Evolutionary conservation across 2,329 filamentous ascomycete genomes (phyloP), one percentile per base, ranked within the genome.

Genomic region (Pseudomassariella vexata): DNA sequence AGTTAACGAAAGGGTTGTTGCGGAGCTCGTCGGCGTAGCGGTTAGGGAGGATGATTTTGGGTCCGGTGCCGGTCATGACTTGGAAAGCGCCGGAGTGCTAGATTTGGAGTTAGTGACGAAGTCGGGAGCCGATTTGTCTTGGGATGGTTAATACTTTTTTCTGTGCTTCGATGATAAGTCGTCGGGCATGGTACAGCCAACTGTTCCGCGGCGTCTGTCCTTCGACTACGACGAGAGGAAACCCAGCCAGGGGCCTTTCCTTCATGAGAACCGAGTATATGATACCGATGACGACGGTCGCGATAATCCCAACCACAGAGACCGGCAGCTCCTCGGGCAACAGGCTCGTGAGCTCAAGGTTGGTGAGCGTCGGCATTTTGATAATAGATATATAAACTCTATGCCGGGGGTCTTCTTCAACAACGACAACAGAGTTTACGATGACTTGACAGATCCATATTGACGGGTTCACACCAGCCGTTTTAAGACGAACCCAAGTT

Each of bases 11-110:
- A 2, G 52, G 50, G 18, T 55, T 43, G 40, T 53, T 60, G 26
- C 55, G 53, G 12, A 59, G 38, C 40, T 61, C 58, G 15, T 61
- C 52, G 8, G 53, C 52, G 24, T 48, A 50, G 20, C 36, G 44
- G 19, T 53, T 55, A 3, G 56, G 54, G 25, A 59, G 19, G 19
- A 59, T 34, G 34, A 55, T 52, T 36, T 53, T 55, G 2, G 51
- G 52, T 4, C 52, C 53, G 1, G 51, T 53, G 14, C 50, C 49
- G 2, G 50, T 51, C 36, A 56, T 48, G 24, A 56, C 35, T 34
- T 56, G 53, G 30, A 55, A 55, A 5, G 52, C 48, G 1, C 50
- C 53, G 24, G 49, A 47, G 32, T 47, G 48, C 52, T 53, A 23
- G 10, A 25, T 17, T 51, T 34, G 50, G 43, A 9, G 7, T 15